Conservation (phyloP, 75 land plant species). For the Pseudotsuga menziesii region DNA sequence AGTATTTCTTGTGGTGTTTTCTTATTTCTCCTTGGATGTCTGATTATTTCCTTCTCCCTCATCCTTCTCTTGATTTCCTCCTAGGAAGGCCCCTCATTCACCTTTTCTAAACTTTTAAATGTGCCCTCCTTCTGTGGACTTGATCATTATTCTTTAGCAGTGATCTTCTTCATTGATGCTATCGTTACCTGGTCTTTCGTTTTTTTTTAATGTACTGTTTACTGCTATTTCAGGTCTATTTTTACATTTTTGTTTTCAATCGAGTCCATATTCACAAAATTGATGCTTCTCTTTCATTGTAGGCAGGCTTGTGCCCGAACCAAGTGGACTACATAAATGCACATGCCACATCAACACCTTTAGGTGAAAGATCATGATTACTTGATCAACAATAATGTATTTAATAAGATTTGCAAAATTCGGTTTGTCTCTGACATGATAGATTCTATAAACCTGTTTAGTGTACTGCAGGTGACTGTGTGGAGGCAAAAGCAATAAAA, state of each 20-base stretch:
- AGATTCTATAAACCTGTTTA: background rate
- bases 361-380: constrained; percentile 43
- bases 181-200: background rate
- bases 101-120: background rate
- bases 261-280: background rate
- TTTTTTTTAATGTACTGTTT: background rate
- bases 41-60: too few relatives aligned
- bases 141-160: background rate
- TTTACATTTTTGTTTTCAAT: background rate
- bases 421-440: background rate
- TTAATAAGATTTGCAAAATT: background rate
- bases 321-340: constrained; percentile 97
- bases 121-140: background rate
- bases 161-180: background rate
- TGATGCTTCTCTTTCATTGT: constrained; percentile 13
- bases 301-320: constrained; percentile 79
- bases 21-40: too few relatives aligned
- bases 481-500: constrained; percentile 91
- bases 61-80: too few relatives aligned
- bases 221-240: background rate
- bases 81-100: too few relatives aligned
- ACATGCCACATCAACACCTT: constrained; percentile 96
- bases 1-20: too few relatives aligned
- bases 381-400: background rate
- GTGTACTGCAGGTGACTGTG: constrained; percentile 61